A percentile compares a stretch with the other conserved stretches of the same genome.
Evolutionary conservation across 805 yeast genomes (phyloP).

Genomic region (Crinitomyces ghanaensis): DNA sequence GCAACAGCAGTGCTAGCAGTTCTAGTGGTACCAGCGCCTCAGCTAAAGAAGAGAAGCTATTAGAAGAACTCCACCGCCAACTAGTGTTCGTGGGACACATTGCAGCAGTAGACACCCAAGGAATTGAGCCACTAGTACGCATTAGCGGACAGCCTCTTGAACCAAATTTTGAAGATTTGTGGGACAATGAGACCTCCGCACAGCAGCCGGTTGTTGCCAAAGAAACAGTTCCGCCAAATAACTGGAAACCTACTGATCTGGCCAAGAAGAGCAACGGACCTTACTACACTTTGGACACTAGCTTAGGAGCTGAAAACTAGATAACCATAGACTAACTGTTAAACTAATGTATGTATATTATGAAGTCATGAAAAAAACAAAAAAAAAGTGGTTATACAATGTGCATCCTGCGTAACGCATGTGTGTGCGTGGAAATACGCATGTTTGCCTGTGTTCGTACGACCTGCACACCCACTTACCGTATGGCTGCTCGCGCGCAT

Average conservation of each 20-base stretch:
- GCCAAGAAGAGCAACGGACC: constrained; percentile 18
- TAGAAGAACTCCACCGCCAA: constrained; percentile 25
- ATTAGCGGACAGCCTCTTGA: constrained; percentile 14
- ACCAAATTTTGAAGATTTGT: constrained; percentile 8
- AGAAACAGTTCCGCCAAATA: constrained; percentile 9
- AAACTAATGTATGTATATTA: no score
- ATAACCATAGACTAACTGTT: no score
- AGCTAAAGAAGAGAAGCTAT: constrained; percentile 12
- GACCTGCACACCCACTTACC: no score
- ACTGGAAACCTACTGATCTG: constrained; percentile 22
- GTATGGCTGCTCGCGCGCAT: no score
- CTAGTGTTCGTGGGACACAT: constrained; percentile 30
- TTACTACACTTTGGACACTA: constrained; percentile 22
- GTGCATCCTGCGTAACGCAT: no score
- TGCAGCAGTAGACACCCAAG: constrained; percentile 24
- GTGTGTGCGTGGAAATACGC: no score
- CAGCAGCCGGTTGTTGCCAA: no score
- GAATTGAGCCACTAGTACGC: constrained; percentile 25
- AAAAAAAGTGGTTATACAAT: no score
- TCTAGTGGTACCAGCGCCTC: constrained; percentile 5
- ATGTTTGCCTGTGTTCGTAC: no score
- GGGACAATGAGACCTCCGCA: constrained; percentile 3
- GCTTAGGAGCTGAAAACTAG: constrained; percentile 11
- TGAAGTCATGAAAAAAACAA: no score
- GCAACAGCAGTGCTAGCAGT: no score